Evolutionary conservation across 1,284 basidiomycete genomes (phyloP).

Genomic region (Microbotryomycetes sp.): DNA sequence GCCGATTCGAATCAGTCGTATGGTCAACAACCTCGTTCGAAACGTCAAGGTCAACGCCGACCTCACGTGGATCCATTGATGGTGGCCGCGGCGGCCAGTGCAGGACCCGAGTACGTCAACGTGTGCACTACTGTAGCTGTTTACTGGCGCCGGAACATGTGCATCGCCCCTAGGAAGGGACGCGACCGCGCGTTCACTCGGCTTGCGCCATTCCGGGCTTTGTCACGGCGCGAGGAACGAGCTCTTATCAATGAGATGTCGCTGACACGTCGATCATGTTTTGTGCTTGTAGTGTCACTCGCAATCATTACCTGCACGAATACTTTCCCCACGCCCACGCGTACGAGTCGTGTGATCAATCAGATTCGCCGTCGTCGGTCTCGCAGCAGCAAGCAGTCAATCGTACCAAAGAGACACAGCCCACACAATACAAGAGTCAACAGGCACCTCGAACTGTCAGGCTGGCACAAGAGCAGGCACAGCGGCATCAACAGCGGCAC

Average conservation of each 20-base stretch:
- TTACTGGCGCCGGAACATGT: too few species aligned
- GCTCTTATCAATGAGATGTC: background rate
- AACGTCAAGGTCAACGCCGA: conserved; percentile 12
- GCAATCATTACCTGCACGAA: conserved; percentile 40
- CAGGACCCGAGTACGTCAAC: conserved; percentile 35
- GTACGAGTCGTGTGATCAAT: conserved; percentile 29
- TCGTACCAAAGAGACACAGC: background rate
- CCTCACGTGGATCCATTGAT: conserved; percentile 37
- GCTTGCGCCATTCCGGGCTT: too few species aligned
- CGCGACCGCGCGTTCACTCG: too few species aligned
- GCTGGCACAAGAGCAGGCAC: background rate
- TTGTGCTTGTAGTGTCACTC: conserved; percentile 30
- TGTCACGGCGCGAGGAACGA: too few species aligned
- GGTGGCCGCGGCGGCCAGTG: conserved; percentile 35
- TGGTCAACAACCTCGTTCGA: background rate
- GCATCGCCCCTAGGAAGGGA: too few species aligned
- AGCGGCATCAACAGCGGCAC: background rate
- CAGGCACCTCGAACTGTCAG: background rate
- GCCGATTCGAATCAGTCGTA: background rate
- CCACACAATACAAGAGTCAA: conserved; percentile 6
- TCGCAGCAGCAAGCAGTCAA: too few species aligned
- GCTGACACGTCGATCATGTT: background rate
- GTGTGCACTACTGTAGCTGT: background rate
- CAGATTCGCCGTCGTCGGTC: background rate
- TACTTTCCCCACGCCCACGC: conserved; percentile 34